A percentile compares a stretch with the other conserved stretches of the same genome.
Conservation (phyloP, 2,329 filamentous ascomycete genomes). For the Cercospora sp. region DNA sequence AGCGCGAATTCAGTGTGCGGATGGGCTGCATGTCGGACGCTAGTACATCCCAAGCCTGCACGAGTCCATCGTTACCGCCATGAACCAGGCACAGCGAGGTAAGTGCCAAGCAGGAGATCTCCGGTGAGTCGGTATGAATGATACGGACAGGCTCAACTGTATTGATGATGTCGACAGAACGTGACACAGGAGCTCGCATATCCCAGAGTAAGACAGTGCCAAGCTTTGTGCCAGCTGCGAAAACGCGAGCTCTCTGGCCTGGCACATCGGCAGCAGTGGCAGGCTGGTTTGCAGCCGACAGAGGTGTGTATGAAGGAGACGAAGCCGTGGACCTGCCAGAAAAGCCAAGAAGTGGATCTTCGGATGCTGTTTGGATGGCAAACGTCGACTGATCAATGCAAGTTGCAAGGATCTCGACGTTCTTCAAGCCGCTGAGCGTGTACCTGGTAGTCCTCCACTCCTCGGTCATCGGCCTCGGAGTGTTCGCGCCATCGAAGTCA, state of each 20-base stretch:
- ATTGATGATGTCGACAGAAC: conserved; percentile 56
- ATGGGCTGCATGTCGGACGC: conserved; percentile 76
- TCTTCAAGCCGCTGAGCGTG: conserved; percentile 60
- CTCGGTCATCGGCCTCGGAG: conserved; percentile 45
- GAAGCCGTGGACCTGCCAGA: conserved; percentile 56
- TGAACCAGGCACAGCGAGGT: conserved; percentile 87
- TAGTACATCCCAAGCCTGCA: conserved; percentile 95
- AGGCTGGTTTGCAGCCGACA: conserved; percentile 49
- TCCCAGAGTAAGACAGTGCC: conserved; percentile 86
- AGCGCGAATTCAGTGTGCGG: conserved; percentile 81
- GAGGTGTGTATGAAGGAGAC: conserved; percentile 56
- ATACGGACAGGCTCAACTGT: conserved; percentile 70
- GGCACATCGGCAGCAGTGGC: conserved; percentile 65
- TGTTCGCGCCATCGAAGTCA: conserved; percentile 32
- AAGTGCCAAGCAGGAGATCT: conserved; percentile 78
- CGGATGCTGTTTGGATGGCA: conserved; percentile 68
- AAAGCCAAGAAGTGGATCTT: conserved; percentile 72
- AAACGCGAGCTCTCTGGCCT: conserved; percentile 76
- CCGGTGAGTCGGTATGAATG: conserved; percentile 86
- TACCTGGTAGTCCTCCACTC: conserved; percentile 68
- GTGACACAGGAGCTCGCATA: conserved; percentile 64
- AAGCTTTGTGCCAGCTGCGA: conserved; percentile 76
- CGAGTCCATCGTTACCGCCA: conserved; percentile 90
- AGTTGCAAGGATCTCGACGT: conserved; percentile 65
- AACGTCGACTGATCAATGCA: conserved; percentile 74